Evolutionary conservation across 805 yeast genomes (phyloP).

Genomic region (Ogataea methylovora): DNA sequence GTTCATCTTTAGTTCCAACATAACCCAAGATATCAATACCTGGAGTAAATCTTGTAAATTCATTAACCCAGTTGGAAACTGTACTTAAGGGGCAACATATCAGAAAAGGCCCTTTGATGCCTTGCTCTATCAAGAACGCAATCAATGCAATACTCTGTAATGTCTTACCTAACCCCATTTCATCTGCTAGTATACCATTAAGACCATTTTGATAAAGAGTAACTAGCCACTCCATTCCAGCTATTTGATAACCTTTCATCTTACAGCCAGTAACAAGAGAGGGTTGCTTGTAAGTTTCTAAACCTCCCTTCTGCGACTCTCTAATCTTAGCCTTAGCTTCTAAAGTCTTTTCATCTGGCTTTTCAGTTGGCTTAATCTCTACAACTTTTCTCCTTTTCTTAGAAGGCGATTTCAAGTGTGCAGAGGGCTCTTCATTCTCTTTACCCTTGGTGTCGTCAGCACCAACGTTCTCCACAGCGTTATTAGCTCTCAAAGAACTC

Average conservation of each 20-base stretch:
- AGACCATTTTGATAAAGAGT: slow-evolving; percentile 88
- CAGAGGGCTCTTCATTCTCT: slow-evolving; percentile 16
- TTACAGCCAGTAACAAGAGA: slow-evolving; percentile 44
- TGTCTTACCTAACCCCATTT: slow-evolving; percentile 96
- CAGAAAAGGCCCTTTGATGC: slow-evolving; percentile 69
- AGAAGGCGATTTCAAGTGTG: too few species aligned
- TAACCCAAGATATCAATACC: slow-evolving; percentile 52
- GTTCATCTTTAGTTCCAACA: slow-evolving; percentile 53
- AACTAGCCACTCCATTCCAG: slow-evolving; percentile 86
- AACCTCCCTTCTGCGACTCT: background rate
- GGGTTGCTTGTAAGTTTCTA: slow-evolving; percentile 38
- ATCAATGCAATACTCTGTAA: slow-evolving; percentile 78
- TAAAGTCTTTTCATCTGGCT: slow-evolving; percentile 13
- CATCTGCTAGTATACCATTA: slow-evolving; percentile 94
- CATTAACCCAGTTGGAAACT: slow-evolving; percentile 76
- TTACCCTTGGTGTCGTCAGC: slow-evolving; percentile 4
- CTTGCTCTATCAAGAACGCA: slow-evolving; percentile 70
- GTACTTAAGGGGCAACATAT: slow-evolving; percentile 82
- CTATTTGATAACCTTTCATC: slow-evolving; percentile 78
- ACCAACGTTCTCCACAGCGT: slow-evolving; percentile 7
- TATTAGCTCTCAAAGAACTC: slow-evolving; percentile 24
- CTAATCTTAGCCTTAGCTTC: slow-evolving; percentile 13
- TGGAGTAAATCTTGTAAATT: slow-evolving; percentile 71
- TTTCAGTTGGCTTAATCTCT: slow-evolving; percentile 8
- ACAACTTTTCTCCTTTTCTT: slow-evolving; percentile 18